Conservation (phyloP, 768 basidiomycete species). For the Panellus pusillus region DNA sequence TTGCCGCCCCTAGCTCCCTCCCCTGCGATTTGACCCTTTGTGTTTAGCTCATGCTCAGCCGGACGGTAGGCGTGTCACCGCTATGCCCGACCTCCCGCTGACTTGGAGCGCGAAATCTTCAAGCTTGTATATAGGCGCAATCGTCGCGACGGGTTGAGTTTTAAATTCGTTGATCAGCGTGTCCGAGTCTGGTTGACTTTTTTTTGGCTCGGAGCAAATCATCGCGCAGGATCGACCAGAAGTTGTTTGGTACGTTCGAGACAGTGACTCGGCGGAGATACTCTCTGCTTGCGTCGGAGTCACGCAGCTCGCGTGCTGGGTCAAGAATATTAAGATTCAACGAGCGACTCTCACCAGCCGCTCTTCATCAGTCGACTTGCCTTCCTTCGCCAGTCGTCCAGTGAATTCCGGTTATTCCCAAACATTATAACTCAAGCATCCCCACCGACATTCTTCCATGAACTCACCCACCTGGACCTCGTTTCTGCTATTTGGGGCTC, state of each 20-base stretch:
- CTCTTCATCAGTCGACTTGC: neutral
- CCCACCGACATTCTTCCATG: neutral
- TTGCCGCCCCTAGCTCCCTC: no score
- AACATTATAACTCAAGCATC: neutral
- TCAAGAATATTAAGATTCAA: no score
- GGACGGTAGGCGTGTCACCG: no score
- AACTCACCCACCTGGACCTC: conserved; percentile 5
- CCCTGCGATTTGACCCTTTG: no score
- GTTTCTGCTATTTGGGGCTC: neutral
- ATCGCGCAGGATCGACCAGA: conserved; percentile 3
- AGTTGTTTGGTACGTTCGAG: neutral
- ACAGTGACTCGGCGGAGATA: neutral
- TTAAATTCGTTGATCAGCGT: conserved; percentile 1
- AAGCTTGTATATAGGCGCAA: neutral
- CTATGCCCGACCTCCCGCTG: neutral
- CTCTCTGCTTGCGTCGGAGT: conserved; percentile 3
- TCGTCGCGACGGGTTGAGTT: neutral
- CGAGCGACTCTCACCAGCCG: neutral
- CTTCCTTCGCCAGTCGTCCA: neutral
- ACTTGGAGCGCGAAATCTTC: conserved; percentile 4
- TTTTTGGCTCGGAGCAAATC: neutral
- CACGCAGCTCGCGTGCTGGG: neutral
- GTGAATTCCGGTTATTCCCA: neutral
- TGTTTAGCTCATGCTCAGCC: no score
- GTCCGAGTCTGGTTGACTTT: conserved; percentile 2